Base-by-base conservation (phyloP, 78 protist species). In the Emiliania huxleyi region DNA sequence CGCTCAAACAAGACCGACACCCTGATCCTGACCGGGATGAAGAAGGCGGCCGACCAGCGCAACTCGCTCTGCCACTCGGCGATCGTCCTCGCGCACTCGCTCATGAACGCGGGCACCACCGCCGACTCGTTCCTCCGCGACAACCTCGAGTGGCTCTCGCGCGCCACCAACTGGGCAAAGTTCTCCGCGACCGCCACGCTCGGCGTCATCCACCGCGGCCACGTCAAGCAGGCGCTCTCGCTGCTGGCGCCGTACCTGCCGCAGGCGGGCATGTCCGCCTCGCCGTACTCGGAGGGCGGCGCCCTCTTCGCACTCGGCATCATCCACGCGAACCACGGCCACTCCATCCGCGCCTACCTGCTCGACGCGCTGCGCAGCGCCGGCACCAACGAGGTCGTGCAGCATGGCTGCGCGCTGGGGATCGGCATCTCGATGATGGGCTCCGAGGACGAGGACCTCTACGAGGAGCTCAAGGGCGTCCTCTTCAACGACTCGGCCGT, bases 61-160 rank as follows among this genome's bases (percentile, higher is more conserved):
- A 79, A 93, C 92, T 4, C 97, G 40, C 26, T 97, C 40, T 56
- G 93, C 37, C 97, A 97, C 94, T 90, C 91, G 55, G 99, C 98
- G 29, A 90, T 96, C 37, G 94, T 98, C 52, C 71, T 96, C 52
- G 96, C 98, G 44, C 96, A 98, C 93, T 97, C 97, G 21, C 56
- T 98, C 42, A 98, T 99, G 99, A 94, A 95, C 87, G 94, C 97
- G 23, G 99, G 99, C 75, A 99, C 99, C 37, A 97, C 99, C 15
- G 52, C 92, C 87, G 99, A 99, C 93, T 37, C 55, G 40, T 99
- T 98, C 94, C 88, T 99, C 40, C 89, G 99, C n/a, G 96, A 95
- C 49, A 99, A 99, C 92, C 83, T 96, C 35, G 98, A 98, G 38
- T 99, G 99, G 99, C 94, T 99, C n/a, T 77, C 90, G 23, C 69